Evolutionary conservation across 495 filamentous ascomycete species (phyloP).

Genomic region (Hyaloscypha variabilis): DNA sequence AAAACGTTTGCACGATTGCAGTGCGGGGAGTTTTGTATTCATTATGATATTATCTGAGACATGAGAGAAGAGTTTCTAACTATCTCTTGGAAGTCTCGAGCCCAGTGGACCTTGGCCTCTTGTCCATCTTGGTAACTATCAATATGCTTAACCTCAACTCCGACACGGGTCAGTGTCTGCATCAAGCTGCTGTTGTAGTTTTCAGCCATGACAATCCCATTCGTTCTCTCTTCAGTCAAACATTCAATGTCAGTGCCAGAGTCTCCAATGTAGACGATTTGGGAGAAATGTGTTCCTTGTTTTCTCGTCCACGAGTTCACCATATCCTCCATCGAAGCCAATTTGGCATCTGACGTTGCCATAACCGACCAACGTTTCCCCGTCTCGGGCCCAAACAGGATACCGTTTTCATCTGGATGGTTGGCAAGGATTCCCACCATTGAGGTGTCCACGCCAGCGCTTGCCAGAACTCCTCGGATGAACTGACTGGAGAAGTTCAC

Average conservation of each 20-base stretch:
- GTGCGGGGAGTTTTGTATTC: too few relatives aligned
- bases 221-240: conserved; percentile 11
- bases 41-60: background rate
- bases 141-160: conserved; percentile 16
- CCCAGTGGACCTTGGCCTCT: conserved; percentile 14
- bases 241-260: conserved; percentile 33
- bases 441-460: background rate
- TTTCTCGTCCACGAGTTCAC: background rate
- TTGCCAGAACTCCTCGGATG: conserved; percentile 24
- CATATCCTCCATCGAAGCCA: conserved; percentile 14
- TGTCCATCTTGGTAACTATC: background rate
- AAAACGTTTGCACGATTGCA: too few relatives aligned
- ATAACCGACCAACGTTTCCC: conserved; percentile 5
- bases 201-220: conserved; percentile 23
- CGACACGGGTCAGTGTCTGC: conserved; percentile 17
- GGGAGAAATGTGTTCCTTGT: background rate
- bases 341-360: conserved; percentile 25
- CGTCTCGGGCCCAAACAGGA: conserved; percentile 16
- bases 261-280: conserved; percentile 29
- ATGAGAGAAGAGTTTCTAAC: conserved; percentile 16
- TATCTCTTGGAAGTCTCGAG: conserved; percentile 25
- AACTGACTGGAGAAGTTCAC: conserved; percentile 29
- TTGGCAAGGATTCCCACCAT: conserved; percentile 22
- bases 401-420: conserved; percentile 15
- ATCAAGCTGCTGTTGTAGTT: conserved; percentile 17